Conservation (phyloP, 495 filamentous ascomycete genomes). For the Opeltia flavorubescens region DNA sequence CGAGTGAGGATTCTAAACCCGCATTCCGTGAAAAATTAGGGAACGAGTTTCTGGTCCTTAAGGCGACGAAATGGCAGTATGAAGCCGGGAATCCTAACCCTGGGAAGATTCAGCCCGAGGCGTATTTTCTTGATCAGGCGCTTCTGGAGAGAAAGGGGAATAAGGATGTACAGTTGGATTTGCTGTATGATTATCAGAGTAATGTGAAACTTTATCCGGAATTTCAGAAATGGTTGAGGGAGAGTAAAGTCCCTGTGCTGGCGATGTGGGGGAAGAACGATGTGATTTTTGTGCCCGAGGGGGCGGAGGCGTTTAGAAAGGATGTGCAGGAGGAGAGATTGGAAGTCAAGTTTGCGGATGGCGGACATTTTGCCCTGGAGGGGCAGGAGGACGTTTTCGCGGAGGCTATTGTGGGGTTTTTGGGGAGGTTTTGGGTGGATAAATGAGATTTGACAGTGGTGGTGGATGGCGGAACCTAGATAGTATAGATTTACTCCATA, state of each 20-base stretch:
- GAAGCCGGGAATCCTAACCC: constrained; percentile 24
- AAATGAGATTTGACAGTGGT: too few species aligned
- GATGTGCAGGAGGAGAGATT: constrained; percentile 39
- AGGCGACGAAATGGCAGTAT: constrained; percentile 42
- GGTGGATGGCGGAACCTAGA: too few species aligned
- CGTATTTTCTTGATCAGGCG: constrained; percentile 36
- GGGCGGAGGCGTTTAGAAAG: constrained; percentile 44
- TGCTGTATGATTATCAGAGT: constrained; percentile 43
- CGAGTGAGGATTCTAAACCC: constrained; percentile 13
- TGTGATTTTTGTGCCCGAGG: constrained; percentile 38
- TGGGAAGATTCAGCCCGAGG: constrained; percentile 31
- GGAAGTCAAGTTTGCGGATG: constrained; percentile 39
- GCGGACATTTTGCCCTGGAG: constrained; percentile 50
- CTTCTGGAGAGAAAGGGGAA: constrained; percentile 37
- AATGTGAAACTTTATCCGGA: constrained; percentile 41
- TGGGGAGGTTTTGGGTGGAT: too few species aligned
- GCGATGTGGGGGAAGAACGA: constrained; percentile 52
- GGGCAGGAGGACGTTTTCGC: constrained; percentile 37
- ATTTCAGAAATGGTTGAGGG: constrained; percentile 45
- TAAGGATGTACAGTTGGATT: constrained; percentile 40
- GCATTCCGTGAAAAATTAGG: constrained; percentile 26
- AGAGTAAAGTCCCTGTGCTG: constrained; percentile 38
- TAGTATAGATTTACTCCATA: too few species aligned
- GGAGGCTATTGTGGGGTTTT: constrained; percentile 31
- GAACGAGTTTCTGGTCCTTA: constrained; percentile 26